Base-by-base conservation (phyloP, 2,329 filamentous ascomycete species). In the Aspergillus sp. region DNA sequence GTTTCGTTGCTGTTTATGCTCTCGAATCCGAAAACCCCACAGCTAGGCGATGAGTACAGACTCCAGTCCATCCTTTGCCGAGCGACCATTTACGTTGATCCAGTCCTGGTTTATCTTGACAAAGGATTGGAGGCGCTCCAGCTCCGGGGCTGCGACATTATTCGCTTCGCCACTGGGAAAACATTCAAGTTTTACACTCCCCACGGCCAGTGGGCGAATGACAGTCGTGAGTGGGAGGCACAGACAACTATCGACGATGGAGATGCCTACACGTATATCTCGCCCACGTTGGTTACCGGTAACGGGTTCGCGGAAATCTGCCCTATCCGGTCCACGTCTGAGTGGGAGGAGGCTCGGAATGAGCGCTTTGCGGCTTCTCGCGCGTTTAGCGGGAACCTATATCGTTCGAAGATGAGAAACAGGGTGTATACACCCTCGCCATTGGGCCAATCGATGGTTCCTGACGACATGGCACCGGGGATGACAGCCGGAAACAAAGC, bases 1-100 rank as follows among this genome's bases (percentile, higher is more conserved):
- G 33, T 47, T 2, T 53, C 49, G 0, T 40, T 54, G 3, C 40
- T 45, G 1, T 42, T 45, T n/a, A 41, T 51, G 6, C 6, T 42
- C 5, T 26, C 39, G 3, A 15, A 29, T 0, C 43, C 46, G 2
- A 52, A 48, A 5, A n/a, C 33, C 2, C 33, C 30, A 0, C 4
- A 16, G 1, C 27, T 26, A 1, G 26, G 26, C 3, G 40, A 40
- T 0, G 32, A 34, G 5, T 27, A 30, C 14, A 37, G 51, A 8
- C 4, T 43, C 1, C 8, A 19, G 3, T 30, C 39, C 1, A 31
- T 49, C n/a, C n/a, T 51, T 3, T 29, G 26, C 15, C 33, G 37
- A 5, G 51, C 52, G 0, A 17, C 11, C 1, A 14, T 6, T 1
- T 45, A 37, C 25, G 24, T 55, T 5, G 51, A 55, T 24, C 51